Conservation (phyloP, 352 stramenopile genomes). For the Globisporangium camurandrum region DNA sequence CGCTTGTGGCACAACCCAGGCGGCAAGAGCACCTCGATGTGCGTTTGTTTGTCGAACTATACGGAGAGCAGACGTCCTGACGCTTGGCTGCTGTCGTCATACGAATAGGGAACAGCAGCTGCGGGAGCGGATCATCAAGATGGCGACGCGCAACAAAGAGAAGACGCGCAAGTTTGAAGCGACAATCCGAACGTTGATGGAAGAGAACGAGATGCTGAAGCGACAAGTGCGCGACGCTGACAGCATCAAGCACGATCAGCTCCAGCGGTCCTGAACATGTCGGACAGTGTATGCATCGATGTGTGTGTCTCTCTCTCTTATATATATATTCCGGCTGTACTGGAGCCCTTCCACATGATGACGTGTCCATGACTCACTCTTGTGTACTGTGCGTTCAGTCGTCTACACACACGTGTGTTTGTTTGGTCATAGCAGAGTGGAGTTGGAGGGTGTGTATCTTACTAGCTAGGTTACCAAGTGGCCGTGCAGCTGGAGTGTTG, state of each 20-base stretch:
- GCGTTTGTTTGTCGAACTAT: slow-evolving; percentile 2
- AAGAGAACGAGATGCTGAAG: slow-evolving; percentile 69
- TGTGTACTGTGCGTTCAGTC: too few relatives aligned
- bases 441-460: too few relatives aligned
- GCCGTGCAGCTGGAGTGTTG: too few relatives aligned
- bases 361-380: too few relatives aligned
- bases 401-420: too few relatives aligned
- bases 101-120: slow-evolving; percentile 56
- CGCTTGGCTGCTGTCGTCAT: neutral
- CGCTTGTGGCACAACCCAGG: slow-evolving; percentile 74
- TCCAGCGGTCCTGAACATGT: slow-evolving; percentile 4
- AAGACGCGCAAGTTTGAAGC: slow-evolving; percentile 76
- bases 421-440: too few relatives aligned
- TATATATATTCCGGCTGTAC: neutral
- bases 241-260: slow-evolving; percentile 7
- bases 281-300: neutral
- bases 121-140: slow-evolving; percentile 80
- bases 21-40: slow-evolving; percentile 78
- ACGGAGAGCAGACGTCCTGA: too few relatives aligned
- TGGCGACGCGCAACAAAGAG: slow-evolving; percentile 78
- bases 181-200: slow-evolving; percentile 71
- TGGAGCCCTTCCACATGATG: neutral
- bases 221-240: slow-evolving; percentile 59
- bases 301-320: neutral
- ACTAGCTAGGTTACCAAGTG: too few relatives aligned